These are phyloP conservation scores for Fusarium sp. DNA, from an alignment of 2,329 filamentous ascomycete species.

Conservation along the genomic window DNA sequence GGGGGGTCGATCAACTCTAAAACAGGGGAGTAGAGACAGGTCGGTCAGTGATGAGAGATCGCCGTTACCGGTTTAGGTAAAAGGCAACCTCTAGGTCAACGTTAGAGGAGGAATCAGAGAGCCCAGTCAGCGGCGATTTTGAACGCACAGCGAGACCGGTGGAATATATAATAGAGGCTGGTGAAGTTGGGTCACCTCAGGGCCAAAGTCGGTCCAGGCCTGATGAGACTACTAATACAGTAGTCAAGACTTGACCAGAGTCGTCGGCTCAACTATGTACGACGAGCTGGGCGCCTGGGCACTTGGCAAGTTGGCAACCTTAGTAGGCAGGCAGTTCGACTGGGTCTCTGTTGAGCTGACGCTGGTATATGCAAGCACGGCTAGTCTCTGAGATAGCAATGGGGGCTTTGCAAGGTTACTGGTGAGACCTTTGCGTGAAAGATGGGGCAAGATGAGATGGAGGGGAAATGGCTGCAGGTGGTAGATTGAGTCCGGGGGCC, in stretches of 20 bases:
- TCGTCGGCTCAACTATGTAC: conserved; percentile 9
- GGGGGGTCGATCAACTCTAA: conserved; percentile 51
- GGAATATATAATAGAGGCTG: conserved; percentile 23
- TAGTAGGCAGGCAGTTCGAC: conserved; percentile 6
- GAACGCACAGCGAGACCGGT: conserved; percentile 42
- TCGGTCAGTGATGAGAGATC: conserved; percentile 47
- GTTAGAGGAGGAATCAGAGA: conserved; percentile 38
- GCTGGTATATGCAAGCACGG: conserved; percentile 36
- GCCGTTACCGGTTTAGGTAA: conserved; percentile 49
- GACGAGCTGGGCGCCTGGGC: conserved; percentile 8
- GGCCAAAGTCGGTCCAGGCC: conserved; percentile 15
- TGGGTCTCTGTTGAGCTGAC: conserved; percentile 25
- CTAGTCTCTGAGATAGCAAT: conserved; percentile 32
- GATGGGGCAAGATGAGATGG: conserved; percentile 34
- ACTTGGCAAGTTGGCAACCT: conserved; percentile 5
- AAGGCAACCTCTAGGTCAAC: conserved; percentile 30
- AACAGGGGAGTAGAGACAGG: conserved; percentile 44
- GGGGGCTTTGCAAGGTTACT: conserved; percentile 12
- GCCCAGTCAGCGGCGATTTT: conserved; percentile 33
- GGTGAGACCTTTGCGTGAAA: conserved; percentile 34
- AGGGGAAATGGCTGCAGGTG: conserved; percentile 29
- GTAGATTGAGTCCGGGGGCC: conserved; percentile 38
- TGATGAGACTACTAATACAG: background rate
- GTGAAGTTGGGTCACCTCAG: conserved; percentile 8
- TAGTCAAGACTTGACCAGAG: conserved; percentile 24